Conservation (phyloP, 208 protist species). For the Leptomonas pyrrhocoris region DNA sequence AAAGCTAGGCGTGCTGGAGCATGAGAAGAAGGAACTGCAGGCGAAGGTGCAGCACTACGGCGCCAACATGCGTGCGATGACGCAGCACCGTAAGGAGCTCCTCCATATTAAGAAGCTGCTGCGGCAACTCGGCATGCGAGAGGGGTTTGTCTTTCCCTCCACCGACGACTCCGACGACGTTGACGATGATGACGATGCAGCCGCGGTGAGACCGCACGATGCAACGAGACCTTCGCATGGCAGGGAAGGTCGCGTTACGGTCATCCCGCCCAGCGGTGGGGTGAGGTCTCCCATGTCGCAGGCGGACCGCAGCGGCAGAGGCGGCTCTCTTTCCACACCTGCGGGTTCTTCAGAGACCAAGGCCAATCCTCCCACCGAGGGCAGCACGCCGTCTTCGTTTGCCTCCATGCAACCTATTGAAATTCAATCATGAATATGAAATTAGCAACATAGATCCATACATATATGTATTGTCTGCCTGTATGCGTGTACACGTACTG, state of each 20-base stretch:
- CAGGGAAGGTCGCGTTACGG: background rate
- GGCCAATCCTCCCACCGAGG: background rate
- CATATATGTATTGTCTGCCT: background rate
- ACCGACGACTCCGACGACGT: constrained; percentile 7
- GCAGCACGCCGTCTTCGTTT: constrained; percentile 16
- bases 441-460: background rate
- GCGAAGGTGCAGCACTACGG: constrained; percentile 57
- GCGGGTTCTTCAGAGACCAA: no score
- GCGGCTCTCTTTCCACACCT: background rate
- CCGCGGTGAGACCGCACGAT: background rate
- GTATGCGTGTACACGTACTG: background rate
- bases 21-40: constrained; percentile 62
- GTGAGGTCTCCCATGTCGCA: background rate
- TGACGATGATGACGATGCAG: background rate
- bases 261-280: background rate
- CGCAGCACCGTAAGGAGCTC: constrained; percentile 75
- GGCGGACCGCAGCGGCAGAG: background rate
- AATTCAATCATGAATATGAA: constrained; percentile 8
- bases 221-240: background rate
- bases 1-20: constrained; percentile 41
- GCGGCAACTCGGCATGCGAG: constrained; percentile 58
- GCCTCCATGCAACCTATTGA: constrained; percentile 26
- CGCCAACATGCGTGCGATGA: constrained; percentile 63
- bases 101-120: constrained; percentile 78
- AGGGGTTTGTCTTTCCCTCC: constrained; percentile 36